Evolutionary conservation across 805 yeast species (phyloP), one percentile per base, ranked within the genome.

Genomic region (Kluyveromyces nonfermentans): DNA sequence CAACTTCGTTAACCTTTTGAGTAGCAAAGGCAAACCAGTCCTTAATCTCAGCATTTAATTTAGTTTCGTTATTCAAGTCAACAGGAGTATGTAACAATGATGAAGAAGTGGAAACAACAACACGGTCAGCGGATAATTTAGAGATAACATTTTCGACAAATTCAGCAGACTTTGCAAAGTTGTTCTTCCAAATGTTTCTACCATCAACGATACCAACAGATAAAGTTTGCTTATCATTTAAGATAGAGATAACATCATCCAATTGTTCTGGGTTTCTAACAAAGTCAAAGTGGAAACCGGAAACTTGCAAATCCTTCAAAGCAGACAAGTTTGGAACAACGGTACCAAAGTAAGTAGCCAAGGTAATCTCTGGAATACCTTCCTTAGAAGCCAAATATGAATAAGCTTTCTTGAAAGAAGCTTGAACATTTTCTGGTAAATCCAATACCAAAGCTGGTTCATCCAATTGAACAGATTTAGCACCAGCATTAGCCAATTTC

Each of bases 121-220:
- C 93, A 69, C 85, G 81, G 60, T 83, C 89, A 51, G 78, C 73
- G 68, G 96, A 96, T 57, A 93, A 72, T 73, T 82, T 82, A 56
- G 71, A 80, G 63, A 86, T 75, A 58, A 96, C 97, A 70, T 78
- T 75, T 67, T 82, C 74, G 60, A 87, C 95, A 53, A 83, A 65
- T 52, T 71, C 85, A 64, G 88, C 72, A 56, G 98, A 94, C 72
- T 80, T 80, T 63, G 93, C 68, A 64, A 83, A 86, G 77, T 93
- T 84, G 70, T 95, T 83, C 80, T 93, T 93, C 98, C 98, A 93
- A 73, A 93, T 87, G 82, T 93, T 93, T 80, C 98, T 88, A 74
- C 98, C 98, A 63, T 88, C 94, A 63, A 93, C 89, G 60, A 93
- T 78, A 86, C 98, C 98, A 55, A 84, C 96, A 50, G 97, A 90